Base-by-base conservation (phyloP, 352 stramenopile genomes). In the Peronospora tabacina region DNA sequence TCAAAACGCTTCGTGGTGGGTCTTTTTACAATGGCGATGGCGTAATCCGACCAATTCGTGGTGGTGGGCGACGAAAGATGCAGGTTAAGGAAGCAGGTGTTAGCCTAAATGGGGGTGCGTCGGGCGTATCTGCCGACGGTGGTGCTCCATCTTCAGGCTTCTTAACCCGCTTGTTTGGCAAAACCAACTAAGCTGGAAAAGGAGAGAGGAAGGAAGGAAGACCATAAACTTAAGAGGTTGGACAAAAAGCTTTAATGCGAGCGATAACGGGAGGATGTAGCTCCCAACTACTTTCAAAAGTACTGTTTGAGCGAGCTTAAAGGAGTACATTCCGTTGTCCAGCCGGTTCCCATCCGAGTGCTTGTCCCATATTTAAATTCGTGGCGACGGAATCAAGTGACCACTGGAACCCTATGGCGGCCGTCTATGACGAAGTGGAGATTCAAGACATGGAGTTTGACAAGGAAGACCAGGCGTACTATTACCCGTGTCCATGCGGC, bases 371-470 rank as follows among this genome's bases (percentile, higher is more conserved):
- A 22, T 20, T 61, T 30, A 12, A 43, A 51, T 55, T 59, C 33
- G 56, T 63, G 43, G 48, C 36, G 52, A 42, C 17, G 34, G 19
- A 42, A 36, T 37, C 8, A 44, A 28, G 33, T 32, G 28, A 12
- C 28, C 7, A 32, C 28, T 12, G 12, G 11, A 12, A 12, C 5
- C 11, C 12, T 0, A 93, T 94, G 80, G 84, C 82, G 30, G 75
- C 61, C 2, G 61, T 98, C 47, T 99, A 98, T 71, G 96, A 98
- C 74, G 96, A 98, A 70, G 90, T 99, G 29, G 90, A 98, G 79
- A 96, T 99, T 58, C 91, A 98, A 69, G 95, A 98, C 66, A 98
- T 99, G 90, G 84, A 90, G 44, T 98, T 92, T 72, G 81, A 98
- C 58, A 79, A 75, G n/a, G 73, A 89, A 5, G 89, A 94, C 49